Percentiles rank a stretch among this genome's conserved stretches.
phyloP scores from a whole-genome alignment of 768 basidiomycete species.

The Sporobolomyces roseus region DNA sequence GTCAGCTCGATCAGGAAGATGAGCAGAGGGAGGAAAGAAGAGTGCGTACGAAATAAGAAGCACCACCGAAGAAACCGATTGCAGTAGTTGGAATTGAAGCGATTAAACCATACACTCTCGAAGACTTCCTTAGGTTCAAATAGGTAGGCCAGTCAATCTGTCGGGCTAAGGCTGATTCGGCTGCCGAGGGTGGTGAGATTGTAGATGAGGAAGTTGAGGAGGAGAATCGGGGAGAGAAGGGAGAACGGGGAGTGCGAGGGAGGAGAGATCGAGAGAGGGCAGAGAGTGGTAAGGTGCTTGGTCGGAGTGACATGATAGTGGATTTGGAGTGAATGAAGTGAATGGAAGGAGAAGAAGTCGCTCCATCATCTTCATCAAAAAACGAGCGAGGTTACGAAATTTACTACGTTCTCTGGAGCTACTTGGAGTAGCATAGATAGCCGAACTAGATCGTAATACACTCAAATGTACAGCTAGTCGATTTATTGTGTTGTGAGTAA shows the following conservation, averaged over 20 bases:
- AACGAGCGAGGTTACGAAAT: too few relatives aligned
- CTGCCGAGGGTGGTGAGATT: neutral
- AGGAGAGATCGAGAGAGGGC: neutral
- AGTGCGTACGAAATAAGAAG: slow-evolving; percentile 29
- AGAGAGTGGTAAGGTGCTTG: neutral
- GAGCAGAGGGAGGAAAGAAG: neutral
- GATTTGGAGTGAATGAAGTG: neutral
- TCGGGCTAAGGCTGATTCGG: neutral
- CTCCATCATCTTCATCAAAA: neutral
- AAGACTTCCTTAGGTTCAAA: slow-evolving; percentile 31
- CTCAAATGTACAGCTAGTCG: too few relatives aligned
- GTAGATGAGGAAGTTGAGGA: neutral
- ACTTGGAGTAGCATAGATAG: too few relatives aligned
- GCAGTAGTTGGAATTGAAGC: slow-evolving; percentile 42
- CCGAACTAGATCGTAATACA: too few relatives aligned
- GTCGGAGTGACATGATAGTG: slow-evolving; percentile 2
- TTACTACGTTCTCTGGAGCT: too few relatives aligned
- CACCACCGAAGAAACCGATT: slow-evolving; percentile 38
- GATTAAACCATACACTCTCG: slow-evolving; percentile 38
- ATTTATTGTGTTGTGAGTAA: too few relatives aligned
- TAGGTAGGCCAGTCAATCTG: slow-evolving; percentile 40
- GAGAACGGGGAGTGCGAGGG: neutral
- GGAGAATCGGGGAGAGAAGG: slow-evolving; percentile 4
- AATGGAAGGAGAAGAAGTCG: neutral
- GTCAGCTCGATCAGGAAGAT: neutral